Evolutionary conservation across 1,284 basidiomycete species (phyloP).

Genomic region (Schizophyllum amplum): DNA sequence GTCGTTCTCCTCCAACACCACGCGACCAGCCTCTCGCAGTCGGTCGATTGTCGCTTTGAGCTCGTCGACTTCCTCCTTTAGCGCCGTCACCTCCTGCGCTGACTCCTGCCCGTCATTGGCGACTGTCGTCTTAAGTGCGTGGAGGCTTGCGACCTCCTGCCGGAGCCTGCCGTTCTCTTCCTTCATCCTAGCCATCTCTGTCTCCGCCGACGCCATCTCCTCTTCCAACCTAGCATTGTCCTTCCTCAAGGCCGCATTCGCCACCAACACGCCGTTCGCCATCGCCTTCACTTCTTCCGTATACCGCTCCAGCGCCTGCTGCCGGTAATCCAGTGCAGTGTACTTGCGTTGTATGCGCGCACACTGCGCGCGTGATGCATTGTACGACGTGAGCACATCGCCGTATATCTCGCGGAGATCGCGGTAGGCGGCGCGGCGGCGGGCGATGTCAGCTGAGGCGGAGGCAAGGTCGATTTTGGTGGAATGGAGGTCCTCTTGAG

Average conservation of each 20-base stretch:
- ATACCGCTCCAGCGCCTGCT: background rate
- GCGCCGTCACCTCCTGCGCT: background rate
- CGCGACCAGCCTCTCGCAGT: background rate
- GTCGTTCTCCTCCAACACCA: background rate
- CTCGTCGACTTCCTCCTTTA: background rate
- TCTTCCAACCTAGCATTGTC: background rate
- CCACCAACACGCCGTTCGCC: background rate
- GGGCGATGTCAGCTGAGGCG: background rate
- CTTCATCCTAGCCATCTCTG: background rate
- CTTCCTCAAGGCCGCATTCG: too few relatives aligned
- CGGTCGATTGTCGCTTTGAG: background rate
- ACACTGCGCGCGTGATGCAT: background rate
- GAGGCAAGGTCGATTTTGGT: background rate
- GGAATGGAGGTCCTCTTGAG: background rate
- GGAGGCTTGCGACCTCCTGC: background rate
- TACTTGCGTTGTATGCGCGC: background rate
- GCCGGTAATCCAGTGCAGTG: too few relatives aligned
- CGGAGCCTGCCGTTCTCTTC: background rate
- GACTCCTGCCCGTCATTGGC: background rate
- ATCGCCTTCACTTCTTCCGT: background rate
- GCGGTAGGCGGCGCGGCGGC: background rate
- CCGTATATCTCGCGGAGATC: background rate
- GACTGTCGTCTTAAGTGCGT: background rate
- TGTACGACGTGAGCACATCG: background rate
- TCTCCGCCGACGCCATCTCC: background rate